Conservation (phyloP, 192 early-diverging fungal species). For the Funneliformis mosseae region DNA sequence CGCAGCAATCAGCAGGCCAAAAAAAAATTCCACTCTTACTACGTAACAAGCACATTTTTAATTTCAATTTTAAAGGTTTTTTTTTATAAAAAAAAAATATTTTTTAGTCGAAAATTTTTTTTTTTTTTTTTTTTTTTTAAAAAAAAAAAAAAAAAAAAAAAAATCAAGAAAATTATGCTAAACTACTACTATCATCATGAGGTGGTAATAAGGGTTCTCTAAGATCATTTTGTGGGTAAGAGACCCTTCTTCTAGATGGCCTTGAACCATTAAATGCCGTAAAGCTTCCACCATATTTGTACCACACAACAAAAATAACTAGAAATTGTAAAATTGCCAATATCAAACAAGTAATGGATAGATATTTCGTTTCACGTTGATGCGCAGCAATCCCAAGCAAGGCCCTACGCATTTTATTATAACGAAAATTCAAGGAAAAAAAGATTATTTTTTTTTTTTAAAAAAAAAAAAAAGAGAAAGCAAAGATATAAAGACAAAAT, state of each 20-base stretch:
- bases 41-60: too few species aligned
- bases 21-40: too few species aligned
- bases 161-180: too few species aligned
- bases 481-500: neutral
- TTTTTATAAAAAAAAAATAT: too few species aligned
- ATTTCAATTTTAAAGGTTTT: too few species aligned
- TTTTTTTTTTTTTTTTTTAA: too few species aligned
- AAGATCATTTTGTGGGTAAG: neutral
- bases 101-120: too few species aligned
- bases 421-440: neutral
- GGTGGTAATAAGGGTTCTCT: neutral
- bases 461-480: neutral
- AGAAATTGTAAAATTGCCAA: constrained; percentile 1
- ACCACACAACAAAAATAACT: constrained; percentile 3
- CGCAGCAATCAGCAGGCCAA: too few species aligned
- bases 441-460: neutral
- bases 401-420: neutral
- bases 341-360: constrained; percentile 2
- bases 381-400: constrained; percentile 15
- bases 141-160: too few species aligned
- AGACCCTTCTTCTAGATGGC: neutral
- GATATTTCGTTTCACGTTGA: neutral
- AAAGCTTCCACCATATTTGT: neutral
- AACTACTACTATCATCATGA: neutral
- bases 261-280: neutral